These are phyloP conservation scores for Diphasiastrum complanatum DNA, from an alignment of 83 land plant species.

Conservation along the genomic window DNA sequence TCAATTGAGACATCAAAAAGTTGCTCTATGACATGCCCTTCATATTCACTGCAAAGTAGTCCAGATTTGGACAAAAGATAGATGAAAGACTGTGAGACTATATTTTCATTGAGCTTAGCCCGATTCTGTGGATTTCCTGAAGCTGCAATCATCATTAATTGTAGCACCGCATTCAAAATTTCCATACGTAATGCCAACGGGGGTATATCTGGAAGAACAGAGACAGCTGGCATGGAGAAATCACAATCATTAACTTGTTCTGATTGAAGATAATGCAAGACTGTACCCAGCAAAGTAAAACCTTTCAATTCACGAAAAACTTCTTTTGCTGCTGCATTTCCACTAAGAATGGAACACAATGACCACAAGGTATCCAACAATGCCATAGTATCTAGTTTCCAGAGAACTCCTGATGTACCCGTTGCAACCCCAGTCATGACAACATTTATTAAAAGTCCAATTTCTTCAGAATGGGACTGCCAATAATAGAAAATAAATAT, in stretches of 20 bases:
- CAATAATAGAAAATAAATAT: too few relatives aligned
- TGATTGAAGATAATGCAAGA: constrained; percentile 45
- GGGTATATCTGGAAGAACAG: not conserved
- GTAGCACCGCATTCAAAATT: constrained; percentile 62
- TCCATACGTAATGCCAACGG: constrained; percentile 35
- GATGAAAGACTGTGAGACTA: constrained; percentile 65
- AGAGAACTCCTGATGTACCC: constrained; percentile 59
- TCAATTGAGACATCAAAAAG: constrained; percentile 82
- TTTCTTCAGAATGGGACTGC: constrained; percentile 95
- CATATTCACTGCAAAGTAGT: constrained; percentile 64
- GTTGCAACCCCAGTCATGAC: constrained; percentile 75
- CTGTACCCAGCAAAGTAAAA: constrained; percentile 68
- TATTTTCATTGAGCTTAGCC: constrained; percentile 49
- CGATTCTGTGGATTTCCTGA: constrained; percentile 67
- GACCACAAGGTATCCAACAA: constrained; percentile 78
- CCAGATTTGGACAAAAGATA: constrained; percentile 70
- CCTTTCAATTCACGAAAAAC: constrained; percentile 94
- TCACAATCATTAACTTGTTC: constrained; percentile 26
- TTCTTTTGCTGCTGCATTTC: constrained; percentile 60
- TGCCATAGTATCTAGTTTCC: constrained; percentile 67
- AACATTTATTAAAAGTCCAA: constrained; percentile 64
- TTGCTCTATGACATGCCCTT: constrained; percentile 64
- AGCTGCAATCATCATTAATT: constrained; percentile 66
- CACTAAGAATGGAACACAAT: constrained; percentile 70
- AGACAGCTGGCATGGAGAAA: not conserved